phyloP scores from a whole-genome alignment of 495 filamentous ascomycete genomes.

The Cudoniella acicularis region DNA sequence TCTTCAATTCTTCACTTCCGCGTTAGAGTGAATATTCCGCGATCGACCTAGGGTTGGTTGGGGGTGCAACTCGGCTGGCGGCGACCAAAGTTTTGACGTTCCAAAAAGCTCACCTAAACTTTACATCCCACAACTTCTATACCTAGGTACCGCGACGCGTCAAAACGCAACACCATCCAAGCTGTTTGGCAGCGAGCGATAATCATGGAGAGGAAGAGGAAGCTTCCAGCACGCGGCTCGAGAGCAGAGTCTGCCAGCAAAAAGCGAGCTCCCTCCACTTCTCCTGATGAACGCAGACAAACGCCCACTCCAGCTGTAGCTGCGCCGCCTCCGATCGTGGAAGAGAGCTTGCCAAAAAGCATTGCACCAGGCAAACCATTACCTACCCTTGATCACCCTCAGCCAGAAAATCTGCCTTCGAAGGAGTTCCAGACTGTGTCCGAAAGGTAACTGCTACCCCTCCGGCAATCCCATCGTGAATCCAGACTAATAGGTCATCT shows the following conservation, averaged over 20 bases:
- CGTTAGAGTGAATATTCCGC: no score
- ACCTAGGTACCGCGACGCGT: slow-evolving; percentile 19
- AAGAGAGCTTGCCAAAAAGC: slow-evolving; percentile 60
- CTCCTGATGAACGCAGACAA: slow-evolving; percentile 25
- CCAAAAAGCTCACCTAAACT: background rate
- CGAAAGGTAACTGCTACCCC: slow-evolving; percentile 60
- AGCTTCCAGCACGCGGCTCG: slow-evolving; percentile 51
- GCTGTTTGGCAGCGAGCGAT: background rate
- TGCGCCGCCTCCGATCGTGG: slow-evolving; percentile 36
- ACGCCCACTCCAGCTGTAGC: slow-evolving; percentile 28
- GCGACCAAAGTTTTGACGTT: slow-evolving; percentile 4
- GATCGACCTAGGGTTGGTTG: no score
- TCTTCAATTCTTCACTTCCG: background rate
- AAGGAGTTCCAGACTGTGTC: slow-evolving; percentile 78
- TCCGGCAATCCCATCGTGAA: background rate
- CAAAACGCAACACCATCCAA: slow-evolving; percentile 3
- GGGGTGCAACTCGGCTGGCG: slow-evolving; percentile 6
- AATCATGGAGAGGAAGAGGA: slow-evolving; percentile 53
- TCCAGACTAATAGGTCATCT: background rate
- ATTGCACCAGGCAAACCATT: slow-evolving; percentile 62
- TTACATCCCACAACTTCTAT: slow-evolving; percentile 5
- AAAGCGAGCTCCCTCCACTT: slow-evolving; percentile 41
- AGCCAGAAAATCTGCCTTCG: slow-evolving; percentile 56
- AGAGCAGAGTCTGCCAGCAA: slow-evolving; percentile 47
- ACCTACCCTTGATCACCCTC: slow-evolving; percentile 67